Conservation (phyloP, 2,329 filamentous ascomycete species). For the Colletotrichum simmondsii region DNA sequence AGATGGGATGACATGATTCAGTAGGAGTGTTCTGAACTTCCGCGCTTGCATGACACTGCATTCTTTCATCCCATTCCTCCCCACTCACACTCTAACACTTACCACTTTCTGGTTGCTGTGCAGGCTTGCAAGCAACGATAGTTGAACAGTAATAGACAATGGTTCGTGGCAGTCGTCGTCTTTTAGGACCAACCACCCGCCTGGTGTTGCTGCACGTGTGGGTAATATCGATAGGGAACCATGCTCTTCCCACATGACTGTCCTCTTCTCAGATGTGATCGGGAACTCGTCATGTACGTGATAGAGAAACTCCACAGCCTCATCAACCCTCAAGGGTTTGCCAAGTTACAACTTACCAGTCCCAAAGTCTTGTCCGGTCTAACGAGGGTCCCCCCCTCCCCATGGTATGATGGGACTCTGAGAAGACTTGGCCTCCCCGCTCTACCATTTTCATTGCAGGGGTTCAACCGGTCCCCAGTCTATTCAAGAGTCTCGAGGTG, state of each 20-base stretch:
- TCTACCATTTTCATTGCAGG: constrained; percentile 11
- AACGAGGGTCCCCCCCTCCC: neutral
- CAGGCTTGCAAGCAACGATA: neutral
- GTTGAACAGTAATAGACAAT: neutral
- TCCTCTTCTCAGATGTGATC: constrained; percentile 16
- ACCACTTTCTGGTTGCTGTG: too few species aligned
- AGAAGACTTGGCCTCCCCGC: neutral
- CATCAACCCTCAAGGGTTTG: neutral
- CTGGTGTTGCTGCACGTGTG: constrained; percentile 26
- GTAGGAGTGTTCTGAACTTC: neutral
- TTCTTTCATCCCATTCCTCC: neutral
- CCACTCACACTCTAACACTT: neutral
- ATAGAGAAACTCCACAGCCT: neutral
- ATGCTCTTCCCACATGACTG: neutral
- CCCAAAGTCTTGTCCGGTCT: neutral
- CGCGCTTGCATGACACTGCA: constrained; percentile 20
- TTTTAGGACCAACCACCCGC: constrained; percentile 4
- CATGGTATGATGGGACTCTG: neutral
- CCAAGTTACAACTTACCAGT: neutral
- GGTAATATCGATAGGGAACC: constrained; percentile 13
- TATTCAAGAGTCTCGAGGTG: neutral
- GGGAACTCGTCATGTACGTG: neutral
- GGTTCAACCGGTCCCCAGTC: neutral
- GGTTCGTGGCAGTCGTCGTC: neutral
- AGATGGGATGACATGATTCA: constrained; percentile 17